These are phyloP conservation scores for Phytophthora idaei DNA, from an alignment of 352 stramenopile genomes.

Conservation along the genomic window DNA sequence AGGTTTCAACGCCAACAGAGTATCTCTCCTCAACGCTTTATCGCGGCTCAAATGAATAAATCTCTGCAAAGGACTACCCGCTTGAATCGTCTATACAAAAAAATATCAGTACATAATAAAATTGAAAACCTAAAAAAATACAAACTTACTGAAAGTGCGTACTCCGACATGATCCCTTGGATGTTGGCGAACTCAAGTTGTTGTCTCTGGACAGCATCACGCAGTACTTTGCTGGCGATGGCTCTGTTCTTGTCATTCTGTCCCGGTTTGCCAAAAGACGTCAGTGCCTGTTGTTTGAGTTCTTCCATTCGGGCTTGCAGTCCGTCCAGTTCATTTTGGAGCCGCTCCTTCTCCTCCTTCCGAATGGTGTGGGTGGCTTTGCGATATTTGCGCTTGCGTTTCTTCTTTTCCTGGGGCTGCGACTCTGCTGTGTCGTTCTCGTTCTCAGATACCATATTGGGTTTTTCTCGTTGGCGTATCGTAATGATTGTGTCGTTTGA, in stretches of 20 bases:
- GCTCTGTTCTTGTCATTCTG: conserved; percentile 35
- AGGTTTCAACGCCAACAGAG: conserved; percentile 27
- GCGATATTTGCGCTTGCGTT: conserved; percentile 33
- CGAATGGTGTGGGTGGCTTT: conserved; percentile 47
- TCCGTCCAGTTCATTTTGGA: conserved; percentile 28
- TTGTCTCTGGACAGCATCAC: conserved; percentile 41
- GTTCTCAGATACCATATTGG: not conserved
- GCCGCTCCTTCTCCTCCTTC: conserved; percentile 44
- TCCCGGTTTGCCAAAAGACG: conserved; percentile 23
- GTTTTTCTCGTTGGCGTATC: conserved; percentile 15
- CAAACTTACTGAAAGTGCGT: conserved; percentile 39
- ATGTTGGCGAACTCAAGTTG: conserved; percentile 46
- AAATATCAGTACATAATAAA: not conserved
- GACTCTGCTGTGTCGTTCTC: conserved; percentile 7
- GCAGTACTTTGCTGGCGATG: conserved; percentile 38
- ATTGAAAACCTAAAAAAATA: not conserved
- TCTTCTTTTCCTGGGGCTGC: conserved; percentile 8
- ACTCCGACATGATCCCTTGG: conserved; percentile 50
- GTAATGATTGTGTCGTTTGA: conserved; percentile 13
- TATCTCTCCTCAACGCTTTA: conserved; percentile 15
- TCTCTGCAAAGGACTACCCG: conserved; percentile 39
- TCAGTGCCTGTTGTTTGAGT: conserved; percentile 34
- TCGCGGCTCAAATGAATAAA: conserved; percentile 34
- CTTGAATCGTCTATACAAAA: conserved; percentile 36
- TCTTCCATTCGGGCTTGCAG: conserved; percentile 31